These are phyloP conservation scores for Sporisorium iseilematis-ciliati DNA, from an alignment of 1,284 basidiomycete species.

Conservation along the genomic window DNA sequence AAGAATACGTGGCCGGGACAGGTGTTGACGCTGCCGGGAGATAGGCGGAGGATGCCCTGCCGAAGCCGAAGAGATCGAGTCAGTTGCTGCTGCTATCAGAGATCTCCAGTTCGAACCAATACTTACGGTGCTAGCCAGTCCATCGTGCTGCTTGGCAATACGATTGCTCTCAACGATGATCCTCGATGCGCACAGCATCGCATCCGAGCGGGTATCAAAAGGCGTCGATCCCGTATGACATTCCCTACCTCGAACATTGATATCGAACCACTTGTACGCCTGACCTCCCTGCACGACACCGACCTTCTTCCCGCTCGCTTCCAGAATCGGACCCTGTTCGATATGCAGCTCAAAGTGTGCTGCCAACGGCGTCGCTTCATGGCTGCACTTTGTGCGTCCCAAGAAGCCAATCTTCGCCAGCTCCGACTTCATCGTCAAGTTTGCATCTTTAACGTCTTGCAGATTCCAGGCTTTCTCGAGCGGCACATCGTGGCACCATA, in stretches of 20 bases:
- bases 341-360: constrained; percentile 53
- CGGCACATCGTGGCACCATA: constrained; percentile 59
- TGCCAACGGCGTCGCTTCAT: constrained; percentile 37
- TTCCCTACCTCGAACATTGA: constrained; percentile 35
- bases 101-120: too few relatives aligned
- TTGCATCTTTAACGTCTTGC: constrained; percentile 35
- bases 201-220: constrained; percentile 43
- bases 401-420: constrained; percentile 41
- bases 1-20: constrained; percentile 46
- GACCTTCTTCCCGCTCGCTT: constrained; percentile 38
- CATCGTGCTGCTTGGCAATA: constrained; percentile 42
- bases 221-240: constrained; percentile 50
- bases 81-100: background rate
- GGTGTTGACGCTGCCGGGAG: constrained; percentile 47
- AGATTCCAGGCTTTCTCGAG: constrained; percentile 37
- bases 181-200: constrained; percentile 43
- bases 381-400: constrained; percentile 31
- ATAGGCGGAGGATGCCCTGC: constrained; percentile 41
- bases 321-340: constrained; percentile 48
- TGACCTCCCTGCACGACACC: constrained; percentile 42
- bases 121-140: constrained; percentile 41
- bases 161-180: constrained; percentile 45
- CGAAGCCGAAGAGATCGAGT: background rate
- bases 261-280: constrained; percentile 52
- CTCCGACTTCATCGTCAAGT: constrained; percentile 44